Evolutionary conservation across 805 yeast species (phyloP), one percentile per base, ranked within the genome.

Genomic region (Candida jianshihensis): DNA sequence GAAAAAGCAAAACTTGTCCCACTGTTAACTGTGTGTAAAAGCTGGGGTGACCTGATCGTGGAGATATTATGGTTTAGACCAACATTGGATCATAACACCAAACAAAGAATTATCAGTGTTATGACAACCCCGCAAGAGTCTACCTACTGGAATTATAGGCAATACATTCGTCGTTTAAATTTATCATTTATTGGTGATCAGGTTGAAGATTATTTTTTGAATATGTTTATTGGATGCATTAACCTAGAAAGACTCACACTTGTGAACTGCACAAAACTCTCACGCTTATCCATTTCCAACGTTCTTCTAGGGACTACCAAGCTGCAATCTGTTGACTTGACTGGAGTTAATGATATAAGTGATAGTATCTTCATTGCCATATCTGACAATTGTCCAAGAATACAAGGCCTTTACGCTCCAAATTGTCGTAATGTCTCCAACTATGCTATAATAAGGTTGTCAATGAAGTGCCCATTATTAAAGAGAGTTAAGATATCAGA

Each of bases 1-100:
- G 69, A 81, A 29, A 75, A 71, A 44, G 53, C 70, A 4, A 88
- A 81, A 48, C 61, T 79, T 40, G 76, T 75, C 19, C 66, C 75
- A 12, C 59, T 81, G 17, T 62, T 86, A 42, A 68, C 86, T 1
- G 89, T 86, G 7, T 88, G 95, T 59, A 78, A 75, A 48, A 72
- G 78, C 42, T 88, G 95, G 82, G 83, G 88, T 10, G 73, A 76
- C 46, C 65, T 84, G 29, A 77, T 84, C 12, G 77, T 87, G 10
- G 95, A 85, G 49, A 68, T 81, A 29, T 63, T 89, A 21, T 89
- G 96, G 94, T 84, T 85, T 54, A 73, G 97, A 40, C 96, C 97
- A 4, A 74, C 73, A 30, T 68, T 85, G 42, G 66, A 68, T 41
- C 68, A 66, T 31, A 40, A 54, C 2, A 66, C 78, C 3, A 71